A percentile compares a stretch with the other conserved stretches of the same genome.
phyloP scores from a whole-genome alignment of 768 basidiomycete species.

The Boletus pseudo-olivaceus region DNA sequence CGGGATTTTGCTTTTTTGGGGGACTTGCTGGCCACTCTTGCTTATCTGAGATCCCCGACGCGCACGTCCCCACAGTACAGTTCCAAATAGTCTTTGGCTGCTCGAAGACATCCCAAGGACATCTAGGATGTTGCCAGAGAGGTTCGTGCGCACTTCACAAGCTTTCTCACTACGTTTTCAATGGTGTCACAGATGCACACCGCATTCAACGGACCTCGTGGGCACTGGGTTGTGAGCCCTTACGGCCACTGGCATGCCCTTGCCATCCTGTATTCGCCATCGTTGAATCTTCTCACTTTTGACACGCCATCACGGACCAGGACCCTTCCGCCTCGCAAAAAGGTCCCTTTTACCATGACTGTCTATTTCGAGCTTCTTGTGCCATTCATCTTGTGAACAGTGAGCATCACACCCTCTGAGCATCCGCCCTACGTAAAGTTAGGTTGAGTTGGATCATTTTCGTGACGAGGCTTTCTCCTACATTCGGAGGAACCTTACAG shows the following conservation, averaged over 20 bases:
- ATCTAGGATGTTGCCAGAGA: too few species aligned
- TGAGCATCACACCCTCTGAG: neutral
- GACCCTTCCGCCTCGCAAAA: neutral
- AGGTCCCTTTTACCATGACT: neutral
- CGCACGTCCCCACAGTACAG: too few species aligned
- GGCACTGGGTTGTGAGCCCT: too few species aligned
- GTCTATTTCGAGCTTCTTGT: neutral
- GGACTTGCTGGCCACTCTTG: too few species aligned
- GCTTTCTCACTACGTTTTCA: too few species aligned
- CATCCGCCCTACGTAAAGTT: too few species aligned
- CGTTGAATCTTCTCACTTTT: neutral
- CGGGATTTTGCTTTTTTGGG: too few species aligned
- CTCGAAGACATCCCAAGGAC: too few species aligned
- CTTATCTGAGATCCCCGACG: too few species aligned
- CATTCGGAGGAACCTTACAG: slow-evolving; percentile 15
- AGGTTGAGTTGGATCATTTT: slow-evolving; percentile 22
- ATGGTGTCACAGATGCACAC: neutral
- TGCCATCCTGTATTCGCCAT: neutral
- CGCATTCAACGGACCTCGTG: neutral
- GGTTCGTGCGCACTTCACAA: too few species aligned
- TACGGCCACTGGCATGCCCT: too few species aligned
- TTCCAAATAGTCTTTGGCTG: too few species aligned
- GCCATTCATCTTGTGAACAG: neutral
- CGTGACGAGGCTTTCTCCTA: slow-evolving; percentile 11
- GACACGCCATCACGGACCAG: neutral